Base-by-base conservation (phyloP, 2,329 filamentous ascomycete species). In the Penicillium sp. region DNA sequence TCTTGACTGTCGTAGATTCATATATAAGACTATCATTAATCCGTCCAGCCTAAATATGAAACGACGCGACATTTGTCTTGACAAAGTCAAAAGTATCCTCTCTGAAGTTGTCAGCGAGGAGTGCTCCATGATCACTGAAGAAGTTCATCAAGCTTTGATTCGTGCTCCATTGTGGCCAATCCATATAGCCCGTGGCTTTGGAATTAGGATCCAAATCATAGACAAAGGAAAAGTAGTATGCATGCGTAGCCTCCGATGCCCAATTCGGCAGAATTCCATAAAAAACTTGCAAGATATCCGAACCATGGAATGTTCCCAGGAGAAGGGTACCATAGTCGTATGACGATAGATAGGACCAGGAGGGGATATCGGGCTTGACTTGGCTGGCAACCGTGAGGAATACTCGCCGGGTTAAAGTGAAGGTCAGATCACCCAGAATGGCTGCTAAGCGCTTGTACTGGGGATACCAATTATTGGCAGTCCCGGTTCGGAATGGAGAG, bases 391-490 rank as follows among this genome's bases (percentile, higher is more conserved):
- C 57, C 13, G 80, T 68, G 23, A 95, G 82, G 71, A 90, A 87
- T 5, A 81, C 59, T 16, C 91, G 85, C 1, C 90, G 85, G 0
- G 85, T 84, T 0, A 95, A 79, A 0, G 88, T 93, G 74, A 95
- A 93, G 1, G 84, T 84, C 0, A 92, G 67, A 68, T 95, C 91
- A 14, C 91, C 91, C 0, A 93, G 77, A 27, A 93, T 84, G 35
- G 90, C 90, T 2, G 89, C 86, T 0, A 92, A 77, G 14, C 89
- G 88, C 74, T 93, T 93, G 80, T 86, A 93, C 62, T 90, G 84
- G 0, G 90, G 89, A 69, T 90, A 92, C 67, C 86, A 79, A 67
- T 88, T 86, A 75, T 93, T 90, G n/a, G 88, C 62, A 10, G 83
- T 60, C 1, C 83, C 79, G 0, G 90, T 93, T 50, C 86, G 81